Evolutionary conservation across 441 rosid genomes (phyloP), one percentile per base, ranked within the genome.

Genomic region (Mallotus repandus): DNA sequence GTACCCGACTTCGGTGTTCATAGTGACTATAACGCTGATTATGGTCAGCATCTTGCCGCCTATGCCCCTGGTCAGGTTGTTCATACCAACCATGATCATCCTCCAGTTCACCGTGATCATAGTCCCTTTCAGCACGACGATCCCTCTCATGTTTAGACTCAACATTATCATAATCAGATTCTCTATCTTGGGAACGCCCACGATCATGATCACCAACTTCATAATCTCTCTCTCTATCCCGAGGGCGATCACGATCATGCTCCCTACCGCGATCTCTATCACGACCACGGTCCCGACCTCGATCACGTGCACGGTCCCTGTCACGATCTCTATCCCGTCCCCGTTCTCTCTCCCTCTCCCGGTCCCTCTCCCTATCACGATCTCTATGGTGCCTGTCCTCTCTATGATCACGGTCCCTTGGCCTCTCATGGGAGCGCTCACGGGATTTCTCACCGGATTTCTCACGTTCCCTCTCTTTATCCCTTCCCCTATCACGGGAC

Each of bases 311-410:
- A 0, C 86, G 76, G 7, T 78, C 87, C 2, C 84, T 70, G 22
- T 81, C 89, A 13, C 86, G 82, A 16, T 82, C 86, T 6, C 86
- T 82, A 52, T 81, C 86, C 52, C 85, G 78, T 2, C 81, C 86
- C 56, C 83, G 77, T 5, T 88, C 97, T 50, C 83, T 86, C 45
- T 86, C 92, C 75, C 78, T 84, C 61, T 87, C 93, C 43, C 81
- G 79, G 25, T 91, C 98, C 71, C 84, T 84, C 63, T 85, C 87
- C 74, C 89, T 81, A 70, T 86, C 97, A 62, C 94, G 89, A 61
- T 93, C 97, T 77, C 89, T 83, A 46, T 87, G 90, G 79, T 89
- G 98, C 74, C 92, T 85, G 46, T 90, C 94, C 74, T 94, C 98
- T 75, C 87, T 88, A 72, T 79, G 86, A 53, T 91, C 96, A 76